phyloP scores from a whole-genome alignment of 2,329 filamentous ascomycete genomes.

The Fusarium sarcochroum region DNA sequence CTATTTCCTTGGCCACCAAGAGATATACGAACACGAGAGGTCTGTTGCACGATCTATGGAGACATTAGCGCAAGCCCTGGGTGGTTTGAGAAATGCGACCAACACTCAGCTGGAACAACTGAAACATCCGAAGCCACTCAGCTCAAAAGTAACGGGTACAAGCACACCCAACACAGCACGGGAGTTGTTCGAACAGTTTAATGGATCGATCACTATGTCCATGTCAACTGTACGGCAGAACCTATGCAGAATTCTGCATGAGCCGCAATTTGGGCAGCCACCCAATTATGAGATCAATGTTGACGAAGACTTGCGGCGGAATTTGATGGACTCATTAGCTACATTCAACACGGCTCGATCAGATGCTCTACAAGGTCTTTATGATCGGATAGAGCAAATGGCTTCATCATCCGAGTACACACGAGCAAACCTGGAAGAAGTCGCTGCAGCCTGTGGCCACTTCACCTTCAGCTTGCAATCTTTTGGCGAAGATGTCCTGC shows the following conservation, averaged over 20 bases:
- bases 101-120: constrained; percentile 89
- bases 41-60: constrained; percentile 87
- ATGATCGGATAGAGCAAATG: constrained; percentile 80
- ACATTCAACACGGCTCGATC: constrained; percentile 94
- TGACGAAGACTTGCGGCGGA: constrained; percentile 85
- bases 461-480: constrained; percentile 93
- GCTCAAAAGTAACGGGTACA: rapidly evolving
- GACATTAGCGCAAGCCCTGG: constrained; percentile 87
- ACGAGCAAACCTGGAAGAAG: constrained; percentile 90
- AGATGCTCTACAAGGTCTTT: constrained; percentile 84
- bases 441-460: constrained; percentile 94
- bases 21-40: constrained; percentile 82
- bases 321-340: constrained; percentile 85
- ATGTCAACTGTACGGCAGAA: constrained; percentile 34
- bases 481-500: constrained; percentile 89
- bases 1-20: constrained; percentile 83
- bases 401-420: constrained; percentile 68
- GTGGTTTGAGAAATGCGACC: constrained; percentile 89
- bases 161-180: constrained; percentile 3
- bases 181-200: constrained; percentile 39
- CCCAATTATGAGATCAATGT: constrained; percentile 64
- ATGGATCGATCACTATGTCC: constrained; percentile 28
- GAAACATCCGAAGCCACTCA: constrained; percentile 54
- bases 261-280: constrained; percentile 48
- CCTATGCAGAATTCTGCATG: constrained; percentile 35